Percentiles rank a stretch among this genome's conserved stretches.
Evolutionary conservation across 768 basidiomycete genomes (phyloP).

Genomic region (Tylopilus sp.): DNA sequence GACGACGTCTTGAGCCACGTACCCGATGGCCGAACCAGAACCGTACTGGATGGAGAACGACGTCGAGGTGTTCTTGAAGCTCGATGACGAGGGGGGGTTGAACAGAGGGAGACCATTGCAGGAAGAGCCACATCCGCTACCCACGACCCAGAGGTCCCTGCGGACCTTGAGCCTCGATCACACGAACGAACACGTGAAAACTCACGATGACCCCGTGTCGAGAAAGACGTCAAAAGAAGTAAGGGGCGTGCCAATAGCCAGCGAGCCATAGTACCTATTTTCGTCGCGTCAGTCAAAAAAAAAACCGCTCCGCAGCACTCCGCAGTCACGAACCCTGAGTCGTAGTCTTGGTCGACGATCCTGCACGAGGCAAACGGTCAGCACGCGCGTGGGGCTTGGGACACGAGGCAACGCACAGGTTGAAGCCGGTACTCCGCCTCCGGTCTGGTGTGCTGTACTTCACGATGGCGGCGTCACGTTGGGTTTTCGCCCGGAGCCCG

Average conservation of each 20-base stretch:
- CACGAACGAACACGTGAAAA: not conserved
- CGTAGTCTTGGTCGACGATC: slow-evolving; percentile 59
- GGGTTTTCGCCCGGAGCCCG: slow-evolving; percentile 38
- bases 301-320: not conserved
- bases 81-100: slow-evolving; percentile 34
- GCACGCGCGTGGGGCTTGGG: not conserved
- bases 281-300: not conserved
- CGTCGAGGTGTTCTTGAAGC: slow-evolving; percentile 34
- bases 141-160: slow-evolving; percentile 52
- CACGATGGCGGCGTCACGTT: slow-evolving; percentile 38
- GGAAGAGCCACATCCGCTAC: slow-evolving; percentile 27
- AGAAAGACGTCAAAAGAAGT: slow-evolving; percentile 47
- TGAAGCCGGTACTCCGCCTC: slow-evolving; percentile 49
- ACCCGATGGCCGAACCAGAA: slow-evolving; percentile 47
- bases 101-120: slow-evolving; percentile 33
- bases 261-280: slow-evolving; percentile 35
- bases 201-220: slow-evolving; percentile 48
- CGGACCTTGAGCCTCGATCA: not conserved
- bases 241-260: slow-evolving; percentile 45
- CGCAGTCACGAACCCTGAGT: slow-evolving; percentile 50
- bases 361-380: slow-evolving; percentile 33
- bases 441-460: slow-evolving; percentile 41
- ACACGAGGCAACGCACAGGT: slow-evolving; percentile 39
- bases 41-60: slow-evolving; percentile 47
- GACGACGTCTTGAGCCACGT: slow-evolving; percentile 42